Base-by-base conservation (phyloP, 345 rosid genomes). In the Dovyalis caffra region DNA sequence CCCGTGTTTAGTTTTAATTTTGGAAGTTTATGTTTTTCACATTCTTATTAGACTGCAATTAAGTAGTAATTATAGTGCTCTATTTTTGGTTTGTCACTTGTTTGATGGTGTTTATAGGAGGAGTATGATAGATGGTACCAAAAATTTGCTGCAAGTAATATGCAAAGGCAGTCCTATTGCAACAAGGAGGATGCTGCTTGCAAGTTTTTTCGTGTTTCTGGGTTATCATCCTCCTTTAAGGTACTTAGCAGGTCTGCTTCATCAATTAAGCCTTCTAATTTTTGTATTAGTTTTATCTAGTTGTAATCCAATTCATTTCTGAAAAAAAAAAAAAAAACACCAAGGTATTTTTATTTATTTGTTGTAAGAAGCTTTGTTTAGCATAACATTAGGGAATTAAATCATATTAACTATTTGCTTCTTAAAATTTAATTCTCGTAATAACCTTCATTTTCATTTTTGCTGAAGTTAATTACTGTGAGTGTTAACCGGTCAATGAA, bases 221-320 rank as follows among this genome's bases (percentile, higher is more conserved):
- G 81, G 86, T 77, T 83, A 68, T 86, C 70, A 83, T 71, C 95
- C 97, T 88, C 86, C 97, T 12, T 40, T 15, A 87, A 91, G 97
- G 97, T 92, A 95, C 85, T 88, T 87, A 83, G 85, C 95, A 95
- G 99, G 99, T 95, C 81, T 76, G 97, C 90, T 80, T 81, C 60
- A 69, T 84, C 85, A 76, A 73, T 89, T 80, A 69, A 77, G 57
- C 33, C 68, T 82, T 60, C 45, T 40, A 40, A 40, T 40, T 40
- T 40, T 2, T 10, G 4, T 4, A 40, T 15, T 12, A 15, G 12
- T 40, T 10, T 40, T 40, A 40, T 40, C 12, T 40, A 12, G 45
- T 12, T 40, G 12, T 40, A 40, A 40, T 40, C 45, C 45, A 3
- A 40, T 40, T 40, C 45, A 40, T 20, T 37, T 69, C 62, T 64